phyloP scores from a whole-genome alignment of 345 rosid genomes.

The Eucalyptus cloeziana region DNA sequence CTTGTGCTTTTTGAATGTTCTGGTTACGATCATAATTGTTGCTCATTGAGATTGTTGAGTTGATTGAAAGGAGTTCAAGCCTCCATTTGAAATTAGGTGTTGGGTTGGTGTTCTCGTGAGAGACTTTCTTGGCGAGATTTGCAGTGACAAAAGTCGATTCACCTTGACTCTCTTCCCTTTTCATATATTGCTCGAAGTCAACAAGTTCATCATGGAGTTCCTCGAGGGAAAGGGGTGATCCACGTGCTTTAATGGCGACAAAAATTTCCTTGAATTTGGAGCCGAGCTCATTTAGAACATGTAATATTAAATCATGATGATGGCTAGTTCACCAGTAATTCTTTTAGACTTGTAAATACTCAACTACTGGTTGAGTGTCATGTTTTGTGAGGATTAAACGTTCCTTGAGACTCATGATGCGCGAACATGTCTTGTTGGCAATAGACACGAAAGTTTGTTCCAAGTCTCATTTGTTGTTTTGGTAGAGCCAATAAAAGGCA shows the following conservation, averaged over 20 bases:
- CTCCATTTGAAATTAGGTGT: neutral
- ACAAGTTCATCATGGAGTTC: neutral
- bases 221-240: neutral
- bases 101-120: neutral
- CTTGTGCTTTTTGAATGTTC: neutral
- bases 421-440: neutral
- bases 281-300: neutral
- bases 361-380: neutral
- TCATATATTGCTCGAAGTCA: neutral
- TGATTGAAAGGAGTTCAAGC: neutral
- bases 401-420: neutral
- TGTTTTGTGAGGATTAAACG: neutral
- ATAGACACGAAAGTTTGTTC: neutral
- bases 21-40: neutral
- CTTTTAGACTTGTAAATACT: neutral
- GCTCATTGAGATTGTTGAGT: neutral
- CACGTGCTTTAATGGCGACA: neutral
- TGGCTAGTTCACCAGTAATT: neutral
- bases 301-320: neutral
- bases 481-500: neutral
- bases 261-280: neutral
- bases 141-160: neutral
- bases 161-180: neutral
- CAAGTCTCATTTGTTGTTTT: neutral
- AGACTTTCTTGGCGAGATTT: neutral